Evolutionary conservation across 2,329 filamentous ascomycete species (phyloP), one percentile per base, ranked within the genome.

Genomic region (Monilinia aucupariae): DNA sequence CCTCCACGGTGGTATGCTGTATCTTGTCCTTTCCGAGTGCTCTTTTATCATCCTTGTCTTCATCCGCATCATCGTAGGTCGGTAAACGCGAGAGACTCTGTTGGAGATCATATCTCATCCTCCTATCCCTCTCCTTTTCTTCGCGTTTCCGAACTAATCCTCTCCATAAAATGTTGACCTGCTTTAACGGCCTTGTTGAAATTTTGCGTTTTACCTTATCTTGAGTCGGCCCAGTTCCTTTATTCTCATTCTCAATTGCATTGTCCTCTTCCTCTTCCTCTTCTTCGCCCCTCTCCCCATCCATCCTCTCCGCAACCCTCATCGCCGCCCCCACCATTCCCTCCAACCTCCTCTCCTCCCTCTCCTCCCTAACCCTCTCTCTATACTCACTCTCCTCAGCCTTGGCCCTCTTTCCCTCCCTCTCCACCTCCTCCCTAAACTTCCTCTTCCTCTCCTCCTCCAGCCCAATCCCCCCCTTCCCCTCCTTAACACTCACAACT

Each of bases 401-500:
- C 73, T 84, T 86, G 10, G 80, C 76, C 73, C 79, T 82, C 75
- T 91, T 91, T 59, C 79, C 76, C 43, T 79, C 76, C 64, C 72
- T 78, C 67, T 83, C 84, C 4, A 82, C 82, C 61, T 84, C 83
- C 74, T 91, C 88, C 50, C 83, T 77, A 27, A 85, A 72, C 72
- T 89, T 92, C 67, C 91, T 82, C 79, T 96, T 96, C 77, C 87
- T 87, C 74, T 94, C 91, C 5, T 82, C 85, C 67, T 94, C 91
- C 70, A 93, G 77, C 0, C 94, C 93, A 68, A 97, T 91, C 1
- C 93, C 94, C 20, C 85, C 87, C 3, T 89, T 82, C 70, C 89
- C 89, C 59, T 92, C 89, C 74, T 94, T 96, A 72, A 96, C 77
- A 64, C 82, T 81, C 55, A 96, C 80, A 41, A 84, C 80, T 64